These are phyloP conservation scores for Drosera spatulata DNA, from an alignment of 179 eudicot species.

Conservation along the genomic window DNA sequence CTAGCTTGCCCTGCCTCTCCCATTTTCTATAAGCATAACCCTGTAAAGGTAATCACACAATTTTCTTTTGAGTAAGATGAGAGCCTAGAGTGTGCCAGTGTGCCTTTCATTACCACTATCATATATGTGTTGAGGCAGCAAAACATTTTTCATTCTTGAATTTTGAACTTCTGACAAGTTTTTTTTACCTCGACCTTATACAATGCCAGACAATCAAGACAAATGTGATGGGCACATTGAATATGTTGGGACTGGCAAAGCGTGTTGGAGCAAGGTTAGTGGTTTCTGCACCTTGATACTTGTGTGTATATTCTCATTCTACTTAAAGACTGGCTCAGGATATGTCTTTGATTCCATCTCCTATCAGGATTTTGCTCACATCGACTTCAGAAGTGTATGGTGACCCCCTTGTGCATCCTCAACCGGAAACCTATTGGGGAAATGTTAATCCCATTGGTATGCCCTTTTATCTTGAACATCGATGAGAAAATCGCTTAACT, in stretches of 20 bases:
- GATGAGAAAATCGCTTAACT: background rate
- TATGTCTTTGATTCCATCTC: background rate
- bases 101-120: background rate
- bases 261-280: slow-evolving; percentile 95
- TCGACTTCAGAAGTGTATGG: slow-evolving; percentile 99
- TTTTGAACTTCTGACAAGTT: background rate
- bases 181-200: background rate
- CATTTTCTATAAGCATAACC: slow-evolving; percentile 88
- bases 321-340: background rate
- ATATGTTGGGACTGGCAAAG: slow-evolving; percentile 99
- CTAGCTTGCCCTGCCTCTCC: slow-evolving; percentile 99
- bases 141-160: background rate
- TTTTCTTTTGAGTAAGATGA: background rate
- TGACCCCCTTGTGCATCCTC: slow-evolving; percentile 96
- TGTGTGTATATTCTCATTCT: background rate
- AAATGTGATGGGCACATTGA: slow-evolving; percentile 94
- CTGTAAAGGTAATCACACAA: slow-evolving; percentile 56
- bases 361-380: slow-evolving; percentile 81
- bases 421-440: slow-evolving; percentile 95
- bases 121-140: background rate
- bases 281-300: background rate
- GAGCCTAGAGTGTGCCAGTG: background rate
- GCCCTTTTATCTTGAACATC: background rate
- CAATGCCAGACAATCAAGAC: slow-evolving; percentile 89
- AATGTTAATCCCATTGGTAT: slow-evolving; percentile 98